Base-by-base conservation (phyloP, 768 basidiomycete genomes). In the Cystoderma amianthinum region DNA sequence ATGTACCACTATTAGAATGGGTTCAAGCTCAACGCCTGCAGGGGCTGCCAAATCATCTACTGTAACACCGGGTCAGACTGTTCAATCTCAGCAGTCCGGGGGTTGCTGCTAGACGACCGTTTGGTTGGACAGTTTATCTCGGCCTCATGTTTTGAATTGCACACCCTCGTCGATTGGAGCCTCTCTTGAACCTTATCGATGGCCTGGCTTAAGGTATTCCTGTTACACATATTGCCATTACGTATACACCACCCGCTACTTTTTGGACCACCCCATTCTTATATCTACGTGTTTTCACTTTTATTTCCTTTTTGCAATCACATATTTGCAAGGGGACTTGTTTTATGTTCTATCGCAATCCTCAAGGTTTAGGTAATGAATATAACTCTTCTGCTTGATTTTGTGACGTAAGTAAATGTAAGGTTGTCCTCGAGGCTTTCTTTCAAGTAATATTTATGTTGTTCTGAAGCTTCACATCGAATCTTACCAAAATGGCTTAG, bases 21-120 rank as follows among this genome's bases (percentile, higher is more conserved):
- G 89, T 12, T 80, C 89, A 36, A 81, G 84, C 19, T 73, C 87
- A 48, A 77, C 85, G 44, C 72, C 85, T 33, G 69, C 82, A 7
- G 82, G 82, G 32, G 74, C 81, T 15, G 81, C 80, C 44, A 93
- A 93, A 67, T 81, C 88, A 40, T 76, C 85, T 42, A 85, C 87
- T 39, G 78, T 94, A 47, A 85, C 84, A 34, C 86, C 85, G 6
- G 90, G 90, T 19, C 85, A 90, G 64, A 81, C 74, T 42, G 85
- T 93, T 41, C 80, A 83, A 58, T 81, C 85, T 59, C 81, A 82
- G 63, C 71, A 74, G 54, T 66, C 77, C 3, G 70, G 78, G 42
- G 74, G 85, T 33, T 94, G 91, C 69, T 94, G 91, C 78, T 94
- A 64, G 78, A 63, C 52, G 49, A 32, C 21, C 36, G 36, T 21